Evolutionary conservation across 352 stramenopile species (phyloP).

Genomic region (Thalassiosira mediterranea): DNA sequence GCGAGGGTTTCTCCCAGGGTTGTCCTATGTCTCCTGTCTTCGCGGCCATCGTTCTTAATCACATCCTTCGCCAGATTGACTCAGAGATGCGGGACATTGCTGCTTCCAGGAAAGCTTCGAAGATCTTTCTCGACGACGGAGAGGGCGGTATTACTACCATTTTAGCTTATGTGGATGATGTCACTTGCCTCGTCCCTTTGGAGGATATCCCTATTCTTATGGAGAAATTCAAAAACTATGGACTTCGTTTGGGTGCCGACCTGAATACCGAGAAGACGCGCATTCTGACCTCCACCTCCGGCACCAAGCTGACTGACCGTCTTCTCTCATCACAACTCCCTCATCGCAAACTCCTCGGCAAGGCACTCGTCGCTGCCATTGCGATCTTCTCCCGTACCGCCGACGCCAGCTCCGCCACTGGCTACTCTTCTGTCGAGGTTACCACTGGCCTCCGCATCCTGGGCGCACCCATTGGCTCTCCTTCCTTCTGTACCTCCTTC

Average conservation of each 20-base stretch:
- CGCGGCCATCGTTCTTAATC: slow-evolving; percentile 10
- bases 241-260: not conserved
- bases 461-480: slow-evolving; percentile 6
- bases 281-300: slow-evolving; percentile 22
- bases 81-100: not conserved
- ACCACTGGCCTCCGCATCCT: slow-evolving; percentile 17
- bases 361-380: too few relatives aligned
- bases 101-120: not conserved
- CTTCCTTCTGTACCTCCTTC: slow-evolving; percentile 10
- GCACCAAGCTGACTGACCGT: not conserved
- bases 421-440: slow-evolving; percentile 3
- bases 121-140: not conserved
- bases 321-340: not conserved
- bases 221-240: not conserved
- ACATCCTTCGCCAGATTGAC: slow-evolving; percentile 12
- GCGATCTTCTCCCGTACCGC: too few relatives aligned
- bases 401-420: too few relatives aligned
- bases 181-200: slow-evolving; percentile 15
- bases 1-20: slow-evolving; percentile 34
- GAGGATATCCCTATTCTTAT: slow-evolving; percentile 25
- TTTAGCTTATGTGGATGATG: slow-evolving; percentile 21
- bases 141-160: slow-evolving; percentile 12
- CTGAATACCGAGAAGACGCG: slow-evolving; percentile 31
- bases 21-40: slow-evolving; percentile 32
- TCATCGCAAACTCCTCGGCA: not conserved